Base-by-base conservation (phyloP, 495 filamentous ascomycete genomes). In the Immersiella caudata region DNA sequence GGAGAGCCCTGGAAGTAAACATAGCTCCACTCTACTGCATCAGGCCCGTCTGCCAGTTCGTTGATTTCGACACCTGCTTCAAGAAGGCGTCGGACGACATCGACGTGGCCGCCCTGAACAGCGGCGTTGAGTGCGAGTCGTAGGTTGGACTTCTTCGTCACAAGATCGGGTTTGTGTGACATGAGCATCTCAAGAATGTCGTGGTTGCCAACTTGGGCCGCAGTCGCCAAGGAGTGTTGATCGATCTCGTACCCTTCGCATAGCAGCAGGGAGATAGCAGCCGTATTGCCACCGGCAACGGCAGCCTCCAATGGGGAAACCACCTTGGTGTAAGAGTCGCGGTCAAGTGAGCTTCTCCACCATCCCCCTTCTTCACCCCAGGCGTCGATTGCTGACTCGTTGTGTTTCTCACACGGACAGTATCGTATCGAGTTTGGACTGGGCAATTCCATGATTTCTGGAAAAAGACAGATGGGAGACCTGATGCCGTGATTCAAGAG, bases 1-100 rank as follows among this genome's bases (percentile, higher is more conserved):
- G 20, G 6, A 55, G 52, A 55, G 9, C 52, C 52, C 25, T 55
- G 52, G n/a, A 55, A 55, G 52, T 55, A 55, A 26, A 55, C n/a
- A n/a, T 11, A n/a, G n/a, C n/a, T 22, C 25, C 2, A 16, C 16
- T 11, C 9, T 7, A 14, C 22, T 2, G 20, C 20, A 14, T 22
- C n/a, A 24, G 2, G 3, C 7, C 9, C n/a, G 1, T 2, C 7
- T 14, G n/a, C 21, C 20, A 22, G 7, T 22, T 11, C 7, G 14
- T 55, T 55, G 52, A 55, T 22, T 2, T 55, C 52, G 22, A 55
- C 52, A 14, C 52, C 52, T 22, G 52, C 52, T 55, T 55, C 9
- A 2, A 55, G 52, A 22, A 55, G 52, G 22, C 52, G 52, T 14
- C 25, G 52, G 1, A 55, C 52, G 12, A 22, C 12, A 24, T 55